Percentiles rank a stretch among this genome's conserved stretches.
phyloP scores from a whole-genome alignment of 176 grass and related monocot genomes.

The sorghum (Sorghum bicolor) region DNA sequence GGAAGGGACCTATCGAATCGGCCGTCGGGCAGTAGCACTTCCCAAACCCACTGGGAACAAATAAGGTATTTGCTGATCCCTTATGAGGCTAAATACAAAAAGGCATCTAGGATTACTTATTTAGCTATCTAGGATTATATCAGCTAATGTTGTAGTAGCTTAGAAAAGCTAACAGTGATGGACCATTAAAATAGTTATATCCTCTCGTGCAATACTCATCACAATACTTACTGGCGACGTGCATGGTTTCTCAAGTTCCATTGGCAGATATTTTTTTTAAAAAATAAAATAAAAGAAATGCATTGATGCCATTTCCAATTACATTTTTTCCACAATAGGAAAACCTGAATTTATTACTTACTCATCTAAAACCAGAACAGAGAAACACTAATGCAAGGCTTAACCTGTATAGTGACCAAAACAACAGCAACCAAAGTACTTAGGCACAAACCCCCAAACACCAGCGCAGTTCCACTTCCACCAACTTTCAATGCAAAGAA shows the following conservation, averaged over 20 bases:
- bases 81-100: no score
- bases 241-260: not conserved
- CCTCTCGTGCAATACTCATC: not conserved
- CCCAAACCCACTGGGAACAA: no score
- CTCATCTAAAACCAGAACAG: not conserved
- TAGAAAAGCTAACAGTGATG: no score
- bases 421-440: not conserved
- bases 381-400: not conserved
- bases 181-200: not conserved
- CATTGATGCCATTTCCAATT: not conserved
- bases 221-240: not conserved
- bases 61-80: no score
- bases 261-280: not conserved
- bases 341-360: not conserved
- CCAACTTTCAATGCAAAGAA: not conserved
- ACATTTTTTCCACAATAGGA: not conserved
- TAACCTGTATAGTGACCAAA: not conserved
- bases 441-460: not conserved
- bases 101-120: no score
- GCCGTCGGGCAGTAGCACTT: no score
- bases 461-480: not conserved
- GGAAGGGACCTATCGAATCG: no score
- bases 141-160: no score
- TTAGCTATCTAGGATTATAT: no score
- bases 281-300: no score